These are phyloP conservation scores for Penicillium lividum DNA, from an alignment of 495 filamentous ascomycete species.

Conservation along the genomic window DNA sequence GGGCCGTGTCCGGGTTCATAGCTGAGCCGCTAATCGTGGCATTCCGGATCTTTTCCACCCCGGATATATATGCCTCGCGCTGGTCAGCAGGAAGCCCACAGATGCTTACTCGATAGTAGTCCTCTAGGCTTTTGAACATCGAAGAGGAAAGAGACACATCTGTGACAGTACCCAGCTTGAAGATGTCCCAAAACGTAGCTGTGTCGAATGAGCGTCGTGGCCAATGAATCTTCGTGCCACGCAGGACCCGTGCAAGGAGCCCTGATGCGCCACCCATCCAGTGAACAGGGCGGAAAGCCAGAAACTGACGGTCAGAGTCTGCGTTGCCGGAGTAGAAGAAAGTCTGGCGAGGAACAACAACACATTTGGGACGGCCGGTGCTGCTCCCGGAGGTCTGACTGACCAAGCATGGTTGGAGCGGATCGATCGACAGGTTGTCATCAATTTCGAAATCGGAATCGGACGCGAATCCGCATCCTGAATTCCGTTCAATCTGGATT, in stretches of 20 bases:
- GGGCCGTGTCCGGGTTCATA: constrained; percentile 6
- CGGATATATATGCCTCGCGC: constrained; percentile 8
- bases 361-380: constrained; percentile 11
- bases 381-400: constrained; percentile 7
- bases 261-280: constrained; percentile 10
- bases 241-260: constrained; percentile 8
- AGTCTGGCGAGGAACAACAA: constrained; percentile 10
- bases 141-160: constrained; percentile 1
- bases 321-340: constrained; percentile 3
- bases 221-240: constrained; percentile 6
- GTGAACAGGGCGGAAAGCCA: constrained; percentile 8
- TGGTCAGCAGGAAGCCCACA: constrained; percentile 8
- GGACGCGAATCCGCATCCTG: background rate
- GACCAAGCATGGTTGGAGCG: constrained; percentile 6
- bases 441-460: constrained; percentile 2
- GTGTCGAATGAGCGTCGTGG: background rate
- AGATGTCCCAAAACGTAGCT: constrained; percentile 6
- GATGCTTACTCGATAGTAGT: constrained; percentile 10
- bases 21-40: background rate
- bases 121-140: constrained; percentile 6
- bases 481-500: background rate
- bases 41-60: constrained; percentile 3
- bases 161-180: constrained; percentile 4
- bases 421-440: constrained; percentile 4
- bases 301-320: constrained; percentile 3